These are phyloP conservation scores for Aegilops umbellulata DNA, from an alignment of 176 grass and related monocot species.

Conservation along the genomic window DNA sequence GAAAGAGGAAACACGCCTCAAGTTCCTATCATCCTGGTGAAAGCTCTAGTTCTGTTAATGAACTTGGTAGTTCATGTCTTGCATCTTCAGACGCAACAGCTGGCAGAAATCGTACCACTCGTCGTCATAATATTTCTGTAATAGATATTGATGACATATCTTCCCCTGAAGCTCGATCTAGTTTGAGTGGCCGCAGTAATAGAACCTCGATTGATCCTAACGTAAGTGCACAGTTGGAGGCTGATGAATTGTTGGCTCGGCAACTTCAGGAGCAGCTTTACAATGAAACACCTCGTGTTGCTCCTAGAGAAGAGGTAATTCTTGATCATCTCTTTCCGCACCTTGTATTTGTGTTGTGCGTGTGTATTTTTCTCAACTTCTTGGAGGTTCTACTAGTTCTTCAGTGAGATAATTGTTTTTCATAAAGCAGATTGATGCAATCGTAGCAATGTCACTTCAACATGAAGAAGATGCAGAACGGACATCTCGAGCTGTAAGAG, in stretches of 20 bases:
- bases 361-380: not conserved
- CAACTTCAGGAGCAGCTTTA: constrained; percentile 91
- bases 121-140: constrained; percentile 39
- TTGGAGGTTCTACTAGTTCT: constrained; percentile 3
- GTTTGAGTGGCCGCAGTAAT: constrained; percentile 8
- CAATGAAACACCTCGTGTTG: constrained; percentile 58
- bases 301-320: constrained; percentile 59
- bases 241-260: constrained; percentile 86
- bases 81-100: constrained; percentile 33
- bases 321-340: not conserved
- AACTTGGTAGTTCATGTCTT: constrained; percentile 32
- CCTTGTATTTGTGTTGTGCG: not conserved
- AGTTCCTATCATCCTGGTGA: constrained; percentile 29
- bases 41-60: constrained; percentile 38
- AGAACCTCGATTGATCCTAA: constrained; percentile 28
- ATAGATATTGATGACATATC: constrained; percentile 56
- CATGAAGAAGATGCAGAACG: constrained; percentile 53
- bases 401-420: constrained; percentile 10
- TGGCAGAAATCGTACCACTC: constrained; percentile 30
- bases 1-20: constrained; percentile 44
- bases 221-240: constrained; percentile 56
- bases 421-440: constrained; percentile 72
- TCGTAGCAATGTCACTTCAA: constrained; percentile 77
- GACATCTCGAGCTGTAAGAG: constrained; percentile 26
- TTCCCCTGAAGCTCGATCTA: constrained; percentile 39